Percentiles rank a stretch among this genome's conserved stretches.
Conservation (phyloP, 192 early-diverging fungal genomes). For the Geranomyces michiganensis region DNA sequence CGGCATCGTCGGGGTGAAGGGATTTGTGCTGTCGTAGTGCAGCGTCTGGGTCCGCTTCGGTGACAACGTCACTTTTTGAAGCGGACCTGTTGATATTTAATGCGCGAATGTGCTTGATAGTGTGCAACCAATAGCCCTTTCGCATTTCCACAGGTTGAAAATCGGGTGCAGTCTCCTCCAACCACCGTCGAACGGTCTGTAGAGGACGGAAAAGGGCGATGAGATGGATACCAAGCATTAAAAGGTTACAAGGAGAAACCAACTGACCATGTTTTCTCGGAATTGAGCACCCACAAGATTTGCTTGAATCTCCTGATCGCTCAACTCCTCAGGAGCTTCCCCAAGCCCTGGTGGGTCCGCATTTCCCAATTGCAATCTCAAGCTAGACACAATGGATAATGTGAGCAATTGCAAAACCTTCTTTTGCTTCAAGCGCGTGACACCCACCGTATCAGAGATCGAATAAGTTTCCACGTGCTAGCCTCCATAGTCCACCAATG, state of each 20-base stretch:
- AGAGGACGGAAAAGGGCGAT: no score
- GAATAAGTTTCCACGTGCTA: conserved; percentile 27
- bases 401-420: neutral
- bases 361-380: neutral
- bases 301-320: conserved; percentile 7
- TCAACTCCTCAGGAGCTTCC: neutral
- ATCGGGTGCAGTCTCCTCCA: conserved; percentile 44
- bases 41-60: conserved; percentile 51
- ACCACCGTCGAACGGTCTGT: conserved; percentile 48
- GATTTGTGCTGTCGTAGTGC: conserved; percentile 35
- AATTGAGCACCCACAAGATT: conserved; percentile 2
- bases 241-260: neutral
- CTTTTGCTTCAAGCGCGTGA: neutral
- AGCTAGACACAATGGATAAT: neutral
- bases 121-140: conserved; percentile 39
- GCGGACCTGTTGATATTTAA: neutral
- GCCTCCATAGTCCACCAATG: conserved; percentile 33
- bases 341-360: neutral
- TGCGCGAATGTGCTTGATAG: conserved; percentile 28
- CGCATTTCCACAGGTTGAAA: conserved; percentile 37
- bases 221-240: neutral
- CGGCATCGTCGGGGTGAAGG: conserved; percentile 39
- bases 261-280: conserved; percentile 8
- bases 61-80: conserved; percentile 16
- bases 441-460: conserved; percentile 13